A percentile compares a stretch with the other conserved stretches of the same genome.
Conservation (phyloP, 306 rosid genomes). For the Vigna nakashimae region DNA sequence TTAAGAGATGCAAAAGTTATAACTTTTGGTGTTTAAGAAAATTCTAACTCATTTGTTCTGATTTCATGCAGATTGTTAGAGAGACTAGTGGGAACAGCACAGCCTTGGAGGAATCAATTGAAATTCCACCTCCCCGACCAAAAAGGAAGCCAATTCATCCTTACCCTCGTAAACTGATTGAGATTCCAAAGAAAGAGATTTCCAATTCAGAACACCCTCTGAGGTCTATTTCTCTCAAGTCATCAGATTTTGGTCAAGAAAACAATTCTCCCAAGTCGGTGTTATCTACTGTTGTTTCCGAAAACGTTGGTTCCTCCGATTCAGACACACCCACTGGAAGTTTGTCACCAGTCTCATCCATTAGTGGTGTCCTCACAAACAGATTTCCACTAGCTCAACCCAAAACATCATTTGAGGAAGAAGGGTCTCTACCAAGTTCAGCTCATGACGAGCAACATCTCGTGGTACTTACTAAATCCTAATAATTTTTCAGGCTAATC, state of each 20-base stretch:
- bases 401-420: slow-evolving; percentile 51
- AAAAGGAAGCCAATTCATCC: slow-evolving; percentile 88
- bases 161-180: slow-evolving; percentile 78
- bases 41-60: slow-evolving; percentile 36
- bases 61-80: slow-evolving; percentile 55
- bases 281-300: slow-evolving; percentile 57
- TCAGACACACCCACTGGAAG: slow-evolving; percentile 58
- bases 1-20: slow-evolving; percentile 41
- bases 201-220: slow-evolving; percentile 48
- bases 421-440: slow-evolving; percentile 46
- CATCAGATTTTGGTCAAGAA: slow-evolving; percentile 63
- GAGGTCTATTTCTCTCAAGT: slow-evolving; percentile 57
- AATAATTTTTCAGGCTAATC: neutral
- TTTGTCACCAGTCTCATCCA: slow-evolving; percentile 69
- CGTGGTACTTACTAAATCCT: slow-evolving; percentile 56
- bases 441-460: slow-evolving; percentile 41
- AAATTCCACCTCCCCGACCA: slow-evolving; percentile 92
- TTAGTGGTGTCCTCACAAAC: slow-evolving; percentile 42
- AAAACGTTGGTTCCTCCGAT: slow-evolving; percentile 55
- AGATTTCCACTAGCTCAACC: slow-evolving; percentile 44
- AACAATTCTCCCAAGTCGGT: slow-evolving; percentile 79
- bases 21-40: slow-evolving; percentile 20
- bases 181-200: slow-evolving; percentile 44
- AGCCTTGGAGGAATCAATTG: slow-evolving; percentile 57
- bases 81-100: slow-evolving; percentile 54